Evolutionary conservation across 2,329 filamentous ascomycete species (phyloP).

Genomic region (Rhexocercosporidium sp.): DNA sequence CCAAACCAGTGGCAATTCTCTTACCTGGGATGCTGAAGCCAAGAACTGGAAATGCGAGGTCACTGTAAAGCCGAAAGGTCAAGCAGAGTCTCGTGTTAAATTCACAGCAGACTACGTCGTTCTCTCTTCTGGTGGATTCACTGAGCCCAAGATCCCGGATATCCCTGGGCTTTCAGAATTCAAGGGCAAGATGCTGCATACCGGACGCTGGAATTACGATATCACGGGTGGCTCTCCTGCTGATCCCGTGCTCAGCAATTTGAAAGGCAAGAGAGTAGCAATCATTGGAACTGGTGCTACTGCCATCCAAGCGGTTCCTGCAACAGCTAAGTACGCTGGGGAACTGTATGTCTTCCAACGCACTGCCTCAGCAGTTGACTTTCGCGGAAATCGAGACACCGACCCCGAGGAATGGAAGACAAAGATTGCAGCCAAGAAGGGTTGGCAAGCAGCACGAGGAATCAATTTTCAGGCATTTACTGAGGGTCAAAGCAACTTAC

Average conservation of each 20-base stretch:
- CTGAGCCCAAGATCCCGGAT: conserved; percentile 51
- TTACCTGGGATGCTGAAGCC: conserved; percentile 53
- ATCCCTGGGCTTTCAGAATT: conserved; percentile 47
- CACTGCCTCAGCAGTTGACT: conserved; percentile 52
- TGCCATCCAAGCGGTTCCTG: conserved; percentile 41
- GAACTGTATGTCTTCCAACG: conserved; percentile 62
- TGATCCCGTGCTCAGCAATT: conserved; percentile 42
- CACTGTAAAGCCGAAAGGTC: conserved; percentile 11
- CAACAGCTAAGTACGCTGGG: conserved; percentile 52
- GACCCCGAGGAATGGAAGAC: conserved; percentile 48
- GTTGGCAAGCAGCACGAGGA: conserved; percentile 56
- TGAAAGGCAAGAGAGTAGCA: conserved; percentile 35
- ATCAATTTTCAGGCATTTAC: conserved; percentile 49
- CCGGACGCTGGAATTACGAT: conserved; percentile 50
- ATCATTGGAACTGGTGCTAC: conserved; percentile 40
- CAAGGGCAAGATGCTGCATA: conserved; percentile 49
- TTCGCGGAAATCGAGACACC: conserved; percentile 47
- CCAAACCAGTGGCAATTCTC: conserved; percentile 48
- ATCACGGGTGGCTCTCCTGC: conserved; percentile 46
- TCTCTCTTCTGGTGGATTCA: conserved; percentile 47
- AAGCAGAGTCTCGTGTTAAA: conserved; percentile 11
- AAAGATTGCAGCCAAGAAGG: conserved; percentile 38
- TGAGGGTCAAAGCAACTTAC: conserved; percentile 47
- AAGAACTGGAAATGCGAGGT: conserved; percentile 40
- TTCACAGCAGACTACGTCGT: conserved; percentile 44